A percentile compares a stretch with the other conserved stretches of the same genome.
Conservation (phyloP, 73 alveolate species). For the Blepharisma stoltei region DNA sequence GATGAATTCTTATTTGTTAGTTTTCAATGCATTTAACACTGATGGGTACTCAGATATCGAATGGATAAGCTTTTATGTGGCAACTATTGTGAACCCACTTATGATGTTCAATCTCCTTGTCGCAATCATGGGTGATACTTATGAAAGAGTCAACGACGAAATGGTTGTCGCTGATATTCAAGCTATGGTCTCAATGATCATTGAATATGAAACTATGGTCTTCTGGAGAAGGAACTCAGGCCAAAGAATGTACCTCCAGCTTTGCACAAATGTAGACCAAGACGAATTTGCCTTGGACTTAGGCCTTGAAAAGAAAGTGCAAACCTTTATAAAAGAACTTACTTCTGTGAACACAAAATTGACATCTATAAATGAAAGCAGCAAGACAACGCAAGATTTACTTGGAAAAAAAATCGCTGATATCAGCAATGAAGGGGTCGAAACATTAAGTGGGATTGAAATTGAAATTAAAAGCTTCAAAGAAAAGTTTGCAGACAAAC, state of each 20-base stretch:
- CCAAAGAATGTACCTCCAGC: neutral
- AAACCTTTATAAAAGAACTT: too few species aligned
- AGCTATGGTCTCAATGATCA: neutral
- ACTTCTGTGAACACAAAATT: too few species aligned
- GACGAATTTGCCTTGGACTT: neutral
- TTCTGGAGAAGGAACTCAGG: neutral
- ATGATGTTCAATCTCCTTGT: conserved; percentile 6
- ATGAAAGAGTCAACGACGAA: neutral
- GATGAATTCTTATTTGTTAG: neutral
- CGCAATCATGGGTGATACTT: conserved; percentile 1
- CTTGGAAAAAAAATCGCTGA: too few species aligned
- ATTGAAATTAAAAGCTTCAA: too few species aligned
- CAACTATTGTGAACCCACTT: conserved; percentile 4
- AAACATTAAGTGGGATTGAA: too few species aligned
- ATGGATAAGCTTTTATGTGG: neutral
- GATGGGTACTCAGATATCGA: neutral
- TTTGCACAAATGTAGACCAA: neutral
- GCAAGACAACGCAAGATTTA: too few species aligned
- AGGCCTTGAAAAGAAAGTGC: neutral
- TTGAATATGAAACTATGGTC: neutral
- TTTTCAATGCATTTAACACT: neutral
- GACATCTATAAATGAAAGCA: too few species aligned
- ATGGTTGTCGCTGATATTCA: neutral
- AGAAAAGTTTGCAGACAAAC: too few species aligned
- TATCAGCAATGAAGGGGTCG: too few species aligned